Conservation (phyloP, 495 filamentous ascomycete genomes). For the Penicillium psychrofluorescens region DNA sequence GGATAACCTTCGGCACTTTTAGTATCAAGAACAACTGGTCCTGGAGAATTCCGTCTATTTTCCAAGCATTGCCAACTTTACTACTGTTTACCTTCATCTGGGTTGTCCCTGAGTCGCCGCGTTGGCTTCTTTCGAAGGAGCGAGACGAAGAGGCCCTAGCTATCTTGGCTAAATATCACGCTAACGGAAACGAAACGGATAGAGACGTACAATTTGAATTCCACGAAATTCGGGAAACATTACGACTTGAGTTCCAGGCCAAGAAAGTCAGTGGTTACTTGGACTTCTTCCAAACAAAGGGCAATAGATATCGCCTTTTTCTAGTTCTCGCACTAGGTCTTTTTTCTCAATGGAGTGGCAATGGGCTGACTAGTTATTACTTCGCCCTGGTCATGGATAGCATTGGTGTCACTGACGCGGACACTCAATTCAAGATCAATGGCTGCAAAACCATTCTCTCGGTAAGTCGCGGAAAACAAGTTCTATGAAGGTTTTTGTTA, state of each 20-base stretch:
- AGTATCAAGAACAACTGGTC: slow-evolving; percentile 30
- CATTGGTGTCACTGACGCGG: too few relatives aligned
- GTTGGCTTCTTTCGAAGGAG: slow-evolving; percentile 31
- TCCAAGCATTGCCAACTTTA: slow-evolving; percentile 52
- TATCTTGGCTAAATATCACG: slow-evolving; percentile 37
- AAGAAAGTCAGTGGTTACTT: slow-evolving; percentile 16
- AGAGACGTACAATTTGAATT: slow-evolving; percentile 16
- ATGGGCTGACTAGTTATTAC: not conserved
- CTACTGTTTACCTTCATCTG: slow-evolving; percentile 33
- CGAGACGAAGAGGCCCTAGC: slow-evolving; percentile 32
- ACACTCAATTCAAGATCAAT: too few relatives aligned
- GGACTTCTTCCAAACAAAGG: slow-evolving; percentile 2
- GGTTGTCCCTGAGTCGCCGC: slow-evolving; percentile 26
- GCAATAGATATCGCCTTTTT: slow-evolving; percentile 1
- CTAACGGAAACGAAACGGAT: slow-evolving; percentile 10
- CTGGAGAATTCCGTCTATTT: slow-evolving; percentile 42
- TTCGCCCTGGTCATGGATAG: too few relatives aligned
- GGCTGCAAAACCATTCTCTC: too few relatives aligned
- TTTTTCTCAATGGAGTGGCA: slow-evolving; percentile 7
- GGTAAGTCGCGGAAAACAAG: too few relatives aligned
- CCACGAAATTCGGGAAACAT: slow-evolving; percentile 17
- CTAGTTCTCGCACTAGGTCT: slow-evolving; percentile 4
- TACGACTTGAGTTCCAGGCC: slow-evolving; percentile 19
- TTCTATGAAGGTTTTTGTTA: too few relatives aligned
- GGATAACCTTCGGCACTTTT: slow-evolving; percentile 17